Percentiles rank a stretch among this genome's conserved stretches.
Conservation (phyloP, 768 basidiomycete species). For the Dendrothele bispora region DNA sequence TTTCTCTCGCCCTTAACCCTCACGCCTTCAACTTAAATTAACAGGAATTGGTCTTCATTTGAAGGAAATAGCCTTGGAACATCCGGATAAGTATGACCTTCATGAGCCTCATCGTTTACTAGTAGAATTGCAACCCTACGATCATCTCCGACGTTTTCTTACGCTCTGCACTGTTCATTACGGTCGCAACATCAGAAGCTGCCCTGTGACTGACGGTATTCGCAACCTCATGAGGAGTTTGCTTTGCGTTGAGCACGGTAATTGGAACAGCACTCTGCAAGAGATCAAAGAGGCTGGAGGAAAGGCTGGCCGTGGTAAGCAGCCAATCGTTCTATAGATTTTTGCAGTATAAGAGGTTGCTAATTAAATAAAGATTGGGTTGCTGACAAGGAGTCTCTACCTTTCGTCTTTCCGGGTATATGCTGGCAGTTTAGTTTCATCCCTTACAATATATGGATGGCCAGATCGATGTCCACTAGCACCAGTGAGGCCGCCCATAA, state of each 20-base stretch:
- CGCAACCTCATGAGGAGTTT: constrained; percentile 7
- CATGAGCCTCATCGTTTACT: constrained; percentile 3
- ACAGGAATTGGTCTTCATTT: not conserved
- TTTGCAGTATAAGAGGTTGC: no score
- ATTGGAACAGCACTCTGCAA: constrained; percentile 4
- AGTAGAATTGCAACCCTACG: constrained; percentile 1
- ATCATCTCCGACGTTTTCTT: constrained; percentile 9
- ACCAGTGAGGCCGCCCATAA: constrained; percentile 24
- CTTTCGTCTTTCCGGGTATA: constrained; percentile 24
- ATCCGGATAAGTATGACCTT: constrained; percentile 6
- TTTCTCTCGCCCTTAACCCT: not conserved
- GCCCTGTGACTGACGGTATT: not conserved
- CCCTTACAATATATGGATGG: constrained; percentile 21
- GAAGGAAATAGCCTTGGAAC: not conserved
- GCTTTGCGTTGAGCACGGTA: not conserved
- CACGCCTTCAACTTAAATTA: not conserved
- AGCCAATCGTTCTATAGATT: no score
- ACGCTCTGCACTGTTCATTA: constrained; percentile 9
- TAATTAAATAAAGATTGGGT: constrained; percentile 22
- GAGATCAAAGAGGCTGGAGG: constrained; percentile 5
- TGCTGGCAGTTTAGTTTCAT: constrained; percentile 31
- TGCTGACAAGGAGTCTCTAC: constrained; percentile 18
- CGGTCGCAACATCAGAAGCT: constrained; percentile 6
- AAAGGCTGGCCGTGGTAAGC: constrained; percentile 8
- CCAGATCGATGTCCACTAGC: constrained; percentile 22